Evolutionary conservation across 148 eudicot species (phyloP), one percentile per base, ranked within the genome.

Genomic region (Fallopia convolvulus): DNA sequence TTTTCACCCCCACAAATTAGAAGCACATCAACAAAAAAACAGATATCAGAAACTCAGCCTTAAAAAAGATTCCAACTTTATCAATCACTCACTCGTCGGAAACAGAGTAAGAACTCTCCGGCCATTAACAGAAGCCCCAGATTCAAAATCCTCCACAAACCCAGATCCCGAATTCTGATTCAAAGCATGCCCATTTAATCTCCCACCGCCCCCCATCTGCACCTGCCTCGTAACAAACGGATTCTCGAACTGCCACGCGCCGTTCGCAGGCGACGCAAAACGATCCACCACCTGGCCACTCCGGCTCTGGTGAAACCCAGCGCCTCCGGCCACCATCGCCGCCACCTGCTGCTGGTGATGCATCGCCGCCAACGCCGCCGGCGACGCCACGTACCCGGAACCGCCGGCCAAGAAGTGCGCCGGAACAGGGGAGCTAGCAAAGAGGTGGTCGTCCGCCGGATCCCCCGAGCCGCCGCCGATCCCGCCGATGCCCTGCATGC

Each of bases 351-450:
- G 72, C n/a, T 66, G n/a, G n/a, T n/a, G 72, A 41, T 66, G 72
- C n/a, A 66, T 66, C 39, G 72, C 72, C 21, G 68, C 20, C 3
- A 30, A 32, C 80, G 32, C 78, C 80, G 0, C 74, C 20, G 50
- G 80, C 11, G 46, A 17, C n/a, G 49, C 10, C 74, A 71, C 74
- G 5, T 20, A 63, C 9, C 72, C 72, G 0, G 42, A 42, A 1
- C 5, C 44, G 42, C 46, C 88, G 48, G 87, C 91, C 74, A 94
- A 61, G 55, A 95, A 95, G 80, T 95, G 99, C 0, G 97, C 70
- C 21, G 99, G 97, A 48, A 95, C 97, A 0, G 99, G 99, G 4
- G 91, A 83, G 70, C 97, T 92, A 0, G 99, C 97, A 8, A 95
- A 93, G n/a, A 95, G 79, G 10, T 82, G 92, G 78, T 95, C 99